Evolutionary conservation across 2,329 filamentous ascomycete genomes (phyloP), one percentile per base, ranked within the genome.

Genomic region (Aureobasidium uvarum): DNA sequence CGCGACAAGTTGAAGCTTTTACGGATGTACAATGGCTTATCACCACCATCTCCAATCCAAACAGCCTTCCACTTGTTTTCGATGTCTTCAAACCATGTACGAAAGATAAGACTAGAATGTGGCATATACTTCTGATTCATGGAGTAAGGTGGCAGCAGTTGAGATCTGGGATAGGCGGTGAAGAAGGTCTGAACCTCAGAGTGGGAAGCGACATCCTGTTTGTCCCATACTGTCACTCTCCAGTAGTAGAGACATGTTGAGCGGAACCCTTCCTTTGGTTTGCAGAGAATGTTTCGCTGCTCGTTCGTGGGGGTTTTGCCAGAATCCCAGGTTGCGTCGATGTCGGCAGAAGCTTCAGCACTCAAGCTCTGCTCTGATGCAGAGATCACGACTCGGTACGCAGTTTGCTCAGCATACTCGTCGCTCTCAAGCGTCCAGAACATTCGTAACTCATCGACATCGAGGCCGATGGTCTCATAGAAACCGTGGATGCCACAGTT

Each of bases 111-210:
- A 41, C 76, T 77, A 5, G 74, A 74, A 63, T 79, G 77, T 11
- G 76, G 77, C 77, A 79, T 79, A 66, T 79, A 63, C 38, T 41
- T 54, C 62, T 79, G 76, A 59, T 78, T 79, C 76, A 79, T 78
- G 67, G 76, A 78, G 56, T 76, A 78, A 0, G 76, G 77, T 10
- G 77, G 77, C 18, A 78, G 65, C 18, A 77, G 68, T 54, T 70
- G 72, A 8, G 72, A 74, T 54, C 75, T 70, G 13, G 77, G 75
- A 43, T 79, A 79, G 3, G 77, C 74, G 1, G 76, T 78, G 68
- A 77, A 79, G 65, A 79, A 77, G 54, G 76, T 73, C 36, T 77
- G 75, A 18, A 70, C 28, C 0, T 67, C 48, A 52, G 75, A 75
- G 7, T 66, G 69, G 1, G 68, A 68, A n/a, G 66, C 38, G 8